Percentiles rank a stretch among this genome's conserved stretches.
phyloP scores from a whole-genome alignment of 495 filamentous ascomycete species.

The Penicillium canescens region DNA sequence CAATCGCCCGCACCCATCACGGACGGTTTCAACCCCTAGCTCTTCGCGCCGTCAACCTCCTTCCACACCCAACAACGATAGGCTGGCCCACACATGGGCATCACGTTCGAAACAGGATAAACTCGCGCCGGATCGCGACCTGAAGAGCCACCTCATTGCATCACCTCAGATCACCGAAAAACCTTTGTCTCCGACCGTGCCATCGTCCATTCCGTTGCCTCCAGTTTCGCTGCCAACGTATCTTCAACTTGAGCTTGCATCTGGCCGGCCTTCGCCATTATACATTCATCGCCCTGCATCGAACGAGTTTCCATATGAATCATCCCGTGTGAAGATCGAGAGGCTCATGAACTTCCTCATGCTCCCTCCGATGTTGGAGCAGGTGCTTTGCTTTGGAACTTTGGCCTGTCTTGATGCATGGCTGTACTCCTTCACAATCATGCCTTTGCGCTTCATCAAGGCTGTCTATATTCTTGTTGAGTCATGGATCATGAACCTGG shows the following conservation, averaged over 20 bases:
- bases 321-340: conserved; percentile 92
- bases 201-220: conserved; percentile 72
- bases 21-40: conserved; percentile 40
- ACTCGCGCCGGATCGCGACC: conserved; percentile 41
- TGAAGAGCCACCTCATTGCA: conserved; percentile 28
- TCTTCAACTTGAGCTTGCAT: conserved; percentile 83
- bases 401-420: conserved; percentile 94
- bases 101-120: conserved; percentile 38
- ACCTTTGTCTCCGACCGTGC: conserved; percentile 64
- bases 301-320: conserved; percentile 87
- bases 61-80: conserved; percentile 27
- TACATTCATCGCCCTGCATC: conserved; percentile 79
- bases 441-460: conserved; percentile 87
- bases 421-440: conserved; percentile 93
- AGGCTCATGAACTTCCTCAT: conserved; percentile 87
- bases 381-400: conserved; percentile 81
- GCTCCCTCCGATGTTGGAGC: conserved; percentile 80
- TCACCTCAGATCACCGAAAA: conserved; percentile 34
- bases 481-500: conserved; percentile 68
- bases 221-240: conserved; percentile 86
- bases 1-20: conserved; percentile 33
- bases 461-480: conserved; percentile 72
- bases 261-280: conserved; percentile 76
- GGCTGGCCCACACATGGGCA: conserved; percentile 39
- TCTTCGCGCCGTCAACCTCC: conserved; percentile 25